Base-by-base conservation (phyloP, 148 eudicot genomes). In the Simmondsia chinensis region DNA sequence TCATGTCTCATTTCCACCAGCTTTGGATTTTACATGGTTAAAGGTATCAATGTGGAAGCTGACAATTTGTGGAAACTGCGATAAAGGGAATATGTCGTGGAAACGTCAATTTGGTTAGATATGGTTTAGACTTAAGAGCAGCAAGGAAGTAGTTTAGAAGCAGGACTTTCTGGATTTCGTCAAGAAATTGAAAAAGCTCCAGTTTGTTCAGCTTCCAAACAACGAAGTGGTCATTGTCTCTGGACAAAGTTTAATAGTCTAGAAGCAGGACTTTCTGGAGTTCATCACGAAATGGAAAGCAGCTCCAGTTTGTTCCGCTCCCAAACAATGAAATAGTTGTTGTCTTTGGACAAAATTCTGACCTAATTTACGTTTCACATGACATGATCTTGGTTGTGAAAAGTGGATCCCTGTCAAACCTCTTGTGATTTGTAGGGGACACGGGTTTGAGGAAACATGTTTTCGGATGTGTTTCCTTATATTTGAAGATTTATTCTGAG, bases 201-300 rank as follows among this genome's bases (percentile, higher is more conserved):
- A 57, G 47, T 24, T 68, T 43, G 57, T n/a, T 57, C 43, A 58
- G 44, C 60, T 52, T 51, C 60, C 60, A 54, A 48, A 40, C 38
- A 21, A 37, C 48, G 23, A 41, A n/a, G 51, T 60, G 26, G 18
- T 9, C 23, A 39, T 46, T 40, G 27, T 61, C 46, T 25, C 36
- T 51, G 33, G n/a, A n/a, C n/a, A n/a, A n/a, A 37, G 30, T 37
- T 28, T n/a, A 62, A 46, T 54, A 24, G 29, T 62, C 33, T 62
- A 49, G 49, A 39, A 62, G 60, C 41, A 15, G 29, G 41, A 54
- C 60, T 62, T 54, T 48, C 55, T 62, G 67, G 67, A 62, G 55
- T 54, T 62, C 14, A 18, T 19, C 15, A 32, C 39, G 13, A 13
- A 13, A 12, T 19, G 28, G 39, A 54, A 54, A 62, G 41, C 14